These are phyloP conservation scores for Geosmithia flava DNA, from an alignment of 2,329 filamentous ascomycete species.

Conservation along the genomic window DNA sequence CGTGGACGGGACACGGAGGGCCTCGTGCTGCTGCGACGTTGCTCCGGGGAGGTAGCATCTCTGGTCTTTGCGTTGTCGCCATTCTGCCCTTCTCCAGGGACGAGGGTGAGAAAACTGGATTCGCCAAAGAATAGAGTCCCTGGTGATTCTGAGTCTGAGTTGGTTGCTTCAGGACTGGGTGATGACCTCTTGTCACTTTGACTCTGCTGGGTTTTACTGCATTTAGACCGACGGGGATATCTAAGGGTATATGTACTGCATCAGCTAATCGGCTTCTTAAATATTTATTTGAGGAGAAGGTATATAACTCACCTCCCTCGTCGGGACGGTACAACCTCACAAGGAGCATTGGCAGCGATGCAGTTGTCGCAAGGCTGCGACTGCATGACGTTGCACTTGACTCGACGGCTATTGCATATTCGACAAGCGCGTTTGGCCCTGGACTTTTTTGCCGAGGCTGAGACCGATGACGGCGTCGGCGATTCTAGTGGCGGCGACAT, in stretches of 20 bases:
- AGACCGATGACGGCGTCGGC: background rate
- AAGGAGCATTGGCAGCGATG: constrained; percentile 9
- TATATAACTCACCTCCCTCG: constrained; percentile 17
- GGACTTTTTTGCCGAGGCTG: background rate
- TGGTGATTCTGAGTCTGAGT: background rate
- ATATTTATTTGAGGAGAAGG: too few relatives aligned
- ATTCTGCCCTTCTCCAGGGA: constrained; percentile 9
- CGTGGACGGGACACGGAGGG: constrained; percentile 1
- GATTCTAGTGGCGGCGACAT: too few relatives aligned
- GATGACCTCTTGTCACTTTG: too few relatives aligned
- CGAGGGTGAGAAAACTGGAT: constrained; percentile 24
- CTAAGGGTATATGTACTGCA: too few relatives aligned
- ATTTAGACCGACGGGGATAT: too few relatives aligned
- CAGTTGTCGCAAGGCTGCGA: constrained; percentile 19
- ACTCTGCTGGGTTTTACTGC: too few relatives aligned
- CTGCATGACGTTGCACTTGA: constrained; percentile 22
- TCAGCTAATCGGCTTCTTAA: too few relatives aligned
- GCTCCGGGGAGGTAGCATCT: too few relatives aligned
- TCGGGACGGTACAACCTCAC: constrained; percentile 19
- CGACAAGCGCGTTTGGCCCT: constrained; percentile 21
- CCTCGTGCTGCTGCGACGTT: background rate
- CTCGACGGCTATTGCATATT: constrained; percentile 19
- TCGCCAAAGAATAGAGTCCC: constrained; percentile 23
- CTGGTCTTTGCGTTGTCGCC: too few relatives aligned
- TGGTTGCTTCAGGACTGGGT: too few relatives aligned